Base-by-base conservation (phyloP, 2,329 filamentous ascomycete genomes). In the Penicillium sp. region DNA sequence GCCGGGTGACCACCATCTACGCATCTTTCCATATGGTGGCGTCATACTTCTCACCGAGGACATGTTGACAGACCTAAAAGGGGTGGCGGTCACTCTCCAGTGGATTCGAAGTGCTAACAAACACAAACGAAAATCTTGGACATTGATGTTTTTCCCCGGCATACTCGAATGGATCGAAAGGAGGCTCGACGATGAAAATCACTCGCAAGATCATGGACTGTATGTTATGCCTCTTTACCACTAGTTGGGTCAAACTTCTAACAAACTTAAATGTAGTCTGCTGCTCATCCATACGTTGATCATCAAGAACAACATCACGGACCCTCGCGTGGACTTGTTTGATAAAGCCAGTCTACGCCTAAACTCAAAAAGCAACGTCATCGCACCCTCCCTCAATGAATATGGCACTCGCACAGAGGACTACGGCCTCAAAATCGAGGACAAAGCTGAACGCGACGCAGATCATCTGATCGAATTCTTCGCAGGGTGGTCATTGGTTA, bases 11-110 rank as follows among this genome's bases (percentile, higher is more conserved):
- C 61, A 74, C 46, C 65, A 73, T 27, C 66, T 75, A 56, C 70
- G 72, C 15, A 59, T 79, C 5, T 78, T 79, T 31, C 71, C 72
- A 7, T 60, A 69, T 45, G 76, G 75, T 8, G 65, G 61, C 9
- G 71, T 72, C 1, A 68, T 77, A 27, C 66, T 79, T 7, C 58
- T 79, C 16, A 77, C 77, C 1, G 75, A 78, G 57, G 75, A 76
- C 44, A 64, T 75, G 13, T 71, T 58, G 52, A 59, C 43, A 23
- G 66, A 74, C 8, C 64, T 70, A 0, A 60, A 69, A 19, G 65
- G 57, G 21, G 66, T 72, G 1, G 46, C 73, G 2, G 60, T 69
- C 5, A 66, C 76, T 3, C 55, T 79, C n/a, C 59, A 60, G 16
- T 78, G 75, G 76, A 75, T 78, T 51, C 64, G 52, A 29, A 34